Evolutionary conservation across 129 eudicot species (phyloP), one percentile per base, ranked within the genome.

Genomic region (Helichrysum umbraculigerum): DNA sequence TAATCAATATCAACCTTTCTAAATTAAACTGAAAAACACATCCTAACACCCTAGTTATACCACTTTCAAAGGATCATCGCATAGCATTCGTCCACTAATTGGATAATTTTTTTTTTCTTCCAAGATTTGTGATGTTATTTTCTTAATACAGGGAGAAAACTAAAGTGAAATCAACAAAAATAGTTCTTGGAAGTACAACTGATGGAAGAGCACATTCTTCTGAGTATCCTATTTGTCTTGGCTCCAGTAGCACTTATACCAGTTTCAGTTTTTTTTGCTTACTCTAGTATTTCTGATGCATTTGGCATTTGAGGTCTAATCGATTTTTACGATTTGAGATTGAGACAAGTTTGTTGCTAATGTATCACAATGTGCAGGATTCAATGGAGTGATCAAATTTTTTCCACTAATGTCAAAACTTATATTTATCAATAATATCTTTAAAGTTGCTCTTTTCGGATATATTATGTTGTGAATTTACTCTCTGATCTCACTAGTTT

Each of bases 181-280:
- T 80, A 42, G 87, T 68, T 60, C 84, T 76, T 29, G 66, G 88
- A 70, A 75, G 68, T 82, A 82, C 87, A 66, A 63, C 66, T 7
- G 98, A 93, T 52, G 95, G 83, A 61, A 78, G 73, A 72, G 70
- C 87, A 68, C 74, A 83, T 64, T 87, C 87, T 56, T 79, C 84
- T 20, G 76, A 75, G 95, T 87, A 88, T 88, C 86, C 89, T 86
- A 68, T 34, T 60, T 20, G 12, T n/a, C 77, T 71, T 39, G 10
- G 12, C 47, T 56, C 32, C 50, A 39, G 33, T 58, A 10, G 4
- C 15, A n/a, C 32, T 9, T 20, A 7, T 50, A 29, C 58, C 17
- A n/a, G 28, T 20, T 7, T 21, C 64, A 21, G 7, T 15, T 74
- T 60, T n/a, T 68, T 81, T 47, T 25, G 19, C 17, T 30, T 33